Base-by-base conservation (phyloP, 257 asterid genomes). In the Agastache rugosa region DNA sequence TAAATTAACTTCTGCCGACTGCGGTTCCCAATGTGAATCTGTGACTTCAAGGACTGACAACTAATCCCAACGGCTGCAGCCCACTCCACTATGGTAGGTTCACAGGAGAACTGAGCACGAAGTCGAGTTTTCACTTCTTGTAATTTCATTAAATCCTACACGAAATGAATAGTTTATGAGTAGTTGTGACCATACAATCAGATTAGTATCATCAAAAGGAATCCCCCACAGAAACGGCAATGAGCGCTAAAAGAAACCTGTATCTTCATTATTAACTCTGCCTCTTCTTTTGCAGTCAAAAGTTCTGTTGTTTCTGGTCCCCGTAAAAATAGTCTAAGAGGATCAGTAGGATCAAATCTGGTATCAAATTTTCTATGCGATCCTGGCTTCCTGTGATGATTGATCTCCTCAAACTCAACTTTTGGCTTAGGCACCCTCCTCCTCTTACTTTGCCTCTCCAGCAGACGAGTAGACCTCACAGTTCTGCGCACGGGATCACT, bases 21-120 rank as follows among this genome's bases (percentile, higher is more conserved):
- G 69, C 50, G 75, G 63, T 84, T 80, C 50, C 96, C 97, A 48
- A 58, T 25, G 78, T 76, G 85, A 83, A 91, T 80, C 80, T 82
- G 85, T 27, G 86, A 85, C 83, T 82, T 82, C 82, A 93, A 84
- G 63, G 71, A 83, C 69, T 63, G 92, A 81, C 83, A 80, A 69
- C 89, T 85, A 48, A 86, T 76, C 64, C 96, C 96, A 62, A 73
- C 82, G 25, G 95, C 95, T 45, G 82, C 86, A 41, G 94, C 96
- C 98, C 97, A 93, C 84, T 93, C 98, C 61, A 82, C 75, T 22
- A 88, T 58, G 17, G 96, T 90, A 31, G 98, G 97, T 72, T 88
- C 97, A 65, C 89, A 85, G 27, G 81, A 87, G 81, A 88, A 90
- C 78, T 88, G 91, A 78, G 58, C 78, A 69, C 77, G 83, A 42